Evolutionary conservation across 176 grass and related monocot genomes (phyloP).

Genomic region (Melocanna baccifera): DNA sequence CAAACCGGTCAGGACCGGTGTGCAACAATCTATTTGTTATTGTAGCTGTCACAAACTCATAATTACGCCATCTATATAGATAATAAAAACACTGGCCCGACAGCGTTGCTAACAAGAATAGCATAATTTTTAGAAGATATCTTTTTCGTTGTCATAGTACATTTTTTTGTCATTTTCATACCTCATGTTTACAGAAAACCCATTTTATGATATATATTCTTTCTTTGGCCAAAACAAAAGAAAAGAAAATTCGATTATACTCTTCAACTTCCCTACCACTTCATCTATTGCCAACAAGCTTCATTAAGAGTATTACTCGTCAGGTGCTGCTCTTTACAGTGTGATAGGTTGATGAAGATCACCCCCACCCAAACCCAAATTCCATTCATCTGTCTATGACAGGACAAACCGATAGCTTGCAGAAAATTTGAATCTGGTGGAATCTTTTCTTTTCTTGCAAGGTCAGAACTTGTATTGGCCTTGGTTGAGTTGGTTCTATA

Average conservation of each 20-base stretch:
- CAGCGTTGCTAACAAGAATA: neutral
- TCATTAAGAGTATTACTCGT: neutral
- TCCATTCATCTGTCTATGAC: neutral
- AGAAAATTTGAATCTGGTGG: neutral
- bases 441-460: neutral
- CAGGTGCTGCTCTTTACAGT: neutral
- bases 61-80: neutral
- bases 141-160: neutral
- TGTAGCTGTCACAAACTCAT: neutral
- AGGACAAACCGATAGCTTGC: neutral
- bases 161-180: neutral
- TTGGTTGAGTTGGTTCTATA: conserved; percentile 13
- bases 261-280: neutral
- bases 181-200: neutral
- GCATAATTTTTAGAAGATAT: neutral
- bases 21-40: too few species aligned
- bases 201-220: neutral
- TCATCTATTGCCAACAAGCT: conserved; percentile 6
- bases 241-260: neutral
- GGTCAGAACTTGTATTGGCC: neutral
- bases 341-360: neutral
- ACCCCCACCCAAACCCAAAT: neutral
- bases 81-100: neutral
- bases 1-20: too few species aligned
- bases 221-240: neutral